Evolutionary conservation across 495 filamentous ascomycete species (phyloP).

Genomic region (Articulospora tetracladia): DNA sequence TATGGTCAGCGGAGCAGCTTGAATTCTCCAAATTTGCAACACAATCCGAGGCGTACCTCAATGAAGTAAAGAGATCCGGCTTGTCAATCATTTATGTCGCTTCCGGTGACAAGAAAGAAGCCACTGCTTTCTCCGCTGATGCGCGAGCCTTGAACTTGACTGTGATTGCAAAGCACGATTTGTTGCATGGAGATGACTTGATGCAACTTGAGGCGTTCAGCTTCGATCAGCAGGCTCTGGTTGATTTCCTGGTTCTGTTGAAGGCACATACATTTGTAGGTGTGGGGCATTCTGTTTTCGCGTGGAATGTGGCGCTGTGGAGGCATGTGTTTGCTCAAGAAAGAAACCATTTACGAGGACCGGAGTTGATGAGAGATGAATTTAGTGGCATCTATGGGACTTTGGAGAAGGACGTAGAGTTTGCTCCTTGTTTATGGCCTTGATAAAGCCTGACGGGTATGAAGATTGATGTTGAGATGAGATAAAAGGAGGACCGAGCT

Average conservation of each 20-base stretch:
- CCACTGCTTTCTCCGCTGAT: slow-evolving; percentile 6
- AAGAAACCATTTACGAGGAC: neutral
- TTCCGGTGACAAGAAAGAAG: slow-evolving; percentile 1
- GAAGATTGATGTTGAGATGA: no score
- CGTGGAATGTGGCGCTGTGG: slow-evolving; percentile 23
- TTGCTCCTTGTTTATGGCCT: slow-evolving; percentile 20
- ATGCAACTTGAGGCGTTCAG: slow-evolving; percentile 7
- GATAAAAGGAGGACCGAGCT: no score
- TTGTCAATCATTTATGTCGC: slow-evolving; percentile 16
- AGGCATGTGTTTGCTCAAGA: slow-evolving; percentile 13
- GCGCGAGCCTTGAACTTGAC: slow-evolving; percentile 2
- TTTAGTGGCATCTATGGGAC: slow-evolving; percentile 19
- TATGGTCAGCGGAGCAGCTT: neutral
- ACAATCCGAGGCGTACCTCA: slow-evolving; percentile 9
- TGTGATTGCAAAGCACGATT: slow-evolving; percentile 16
- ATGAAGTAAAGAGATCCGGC: slow-evolving; percentile 1
- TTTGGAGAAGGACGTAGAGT: slow-evolving; percentile 11
- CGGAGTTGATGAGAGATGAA: slow-evolving; percentile 14
- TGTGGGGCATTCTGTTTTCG: slow-evolving; percentile 19
- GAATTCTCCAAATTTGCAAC: neutral
- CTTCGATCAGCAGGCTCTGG: slow-evolving; percentile 20
- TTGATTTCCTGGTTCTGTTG: slow-evolving; percentile 22
- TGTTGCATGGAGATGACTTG: slow-evolving; percentile 15
- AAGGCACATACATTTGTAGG: slow-evolving; percentile 17
- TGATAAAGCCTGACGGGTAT: no score